A percentile compares a stretch with the other conserved stretches of the same genome.
These are phyloP conservation scores for Cryphonectria carpinicola DNA, from an alignment of 2,329 filamentous ascomycete species.

Conservation along the genomic window DNA sequence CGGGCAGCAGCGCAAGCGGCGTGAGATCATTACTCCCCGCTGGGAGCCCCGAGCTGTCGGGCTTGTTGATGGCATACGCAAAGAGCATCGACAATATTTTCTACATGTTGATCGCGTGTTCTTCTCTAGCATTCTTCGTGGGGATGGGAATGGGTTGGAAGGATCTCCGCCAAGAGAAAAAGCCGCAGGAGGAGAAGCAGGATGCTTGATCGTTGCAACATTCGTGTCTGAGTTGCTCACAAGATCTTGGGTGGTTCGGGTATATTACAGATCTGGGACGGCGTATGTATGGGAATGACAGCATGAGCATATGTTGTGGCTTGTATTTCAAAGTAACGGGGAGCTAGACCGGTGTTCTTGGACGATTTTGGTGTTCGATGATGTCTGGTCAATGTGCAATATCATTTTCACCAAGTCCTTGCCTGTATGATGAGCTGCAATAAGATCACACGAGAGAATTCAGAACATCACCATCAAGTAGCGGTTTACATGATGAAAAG, in stretches of 20 bases:
- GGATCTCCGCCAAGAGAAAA: background rate
- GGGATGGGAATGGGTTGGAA: background rate
- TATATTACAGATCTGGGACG: background rate
- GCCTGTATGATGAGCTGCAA: no score
- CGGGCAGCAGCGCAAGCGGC: slow-evolving; percentile 3
- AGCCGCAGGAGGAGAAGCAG: background rate
- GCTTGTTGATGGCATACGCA: slow-evolving; percentile 19
- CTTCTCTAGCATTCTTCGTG: background rate
- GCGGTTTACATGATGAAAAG: no score
- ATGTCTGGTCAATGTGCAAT: no score
- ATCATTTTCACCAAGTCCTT: no score
- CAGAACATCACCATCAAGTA: no score
- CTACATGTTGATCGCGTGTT: slow-evolving; percentile 7
- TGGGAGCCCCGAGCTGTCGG: slow-evolving; percentile 5
- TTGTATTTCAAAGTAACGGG: background rate
- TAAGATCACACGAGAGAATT: no score
- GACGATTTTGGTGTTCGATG: background rate
- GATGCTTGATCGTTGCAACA: background rate
- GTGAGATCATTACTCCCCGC: slow-evolving; percentile 8
- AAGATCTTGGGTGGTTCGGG: background rate
- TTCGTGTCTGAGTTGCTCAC: background rate
- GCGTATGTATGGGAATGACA: background rate
- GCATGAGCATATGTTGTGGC: background rate
- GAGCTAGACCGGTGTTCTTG: background rate
- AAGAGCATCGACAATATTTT: slow-evolving; percentile 19